Evolutionary conservation across 2,329 filamentous ascomycete species (phyloP).

Genomic region (Stachybotrys chartarum): DNA sequence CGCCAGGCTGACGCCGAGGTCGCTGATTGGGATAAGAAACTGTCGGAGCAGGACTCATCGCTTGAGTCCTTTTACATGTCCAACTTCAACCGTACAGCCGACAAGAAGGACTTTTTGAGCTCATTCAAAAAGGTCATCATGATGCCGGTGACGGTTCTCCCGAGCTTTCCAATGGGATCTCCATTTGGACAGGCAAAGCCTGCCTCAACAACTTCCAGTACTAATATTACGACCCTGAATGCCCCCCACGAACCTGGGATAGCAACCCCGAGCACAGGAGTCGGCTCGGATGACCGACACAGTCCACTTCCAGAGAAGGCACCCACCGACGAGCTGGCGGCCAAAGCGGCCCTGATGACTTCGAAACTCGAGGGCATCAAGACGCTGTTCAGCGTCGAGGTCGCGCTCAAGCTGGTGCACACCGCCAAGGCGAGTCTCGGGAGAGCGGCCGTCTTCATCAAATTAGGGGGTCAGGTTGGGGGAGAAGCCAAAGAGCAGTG

Average conservation of each 20-base stretch:
- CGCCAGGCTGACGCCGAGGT: constrained; percentile 71
- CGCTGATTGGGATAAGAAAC: constrained; percentile 79
- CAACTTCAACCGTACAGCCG: constrained; percentile 86
- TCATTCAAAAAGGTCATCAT: constrained; percentile 99
- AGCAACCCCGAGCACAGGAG: constrained; percentile 37
- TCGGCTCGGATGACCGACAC: constrained; percentile 28
- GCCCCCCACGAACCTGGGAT: constrained; percentile 38
- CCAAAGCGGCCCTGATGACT: constrained; percentile 97
- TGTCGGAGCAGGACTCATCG: constrained; percentile 83
- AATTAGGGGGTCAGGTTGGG: constrained; percentile 70
- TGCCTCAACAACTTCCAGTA: constrained; percentile 8
- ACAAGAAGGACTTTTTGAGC: constrained; percentile 91
- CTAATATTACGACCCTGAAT: constrained; percentile 17
- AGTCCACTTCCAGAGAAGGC: constrained; percentile 51
- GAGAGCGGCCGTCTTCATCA: constrained; percentile 74
- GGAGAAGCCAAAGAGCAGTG: constrained; percentile 84
- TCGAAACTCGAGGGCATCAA: constrained; percentile 90
- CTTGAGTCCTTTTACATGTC: constrained; percentile 95
- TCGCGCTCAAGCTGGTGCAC: constrained; percentile 85
- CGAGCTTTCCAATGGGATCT: constrained; percentile 55
- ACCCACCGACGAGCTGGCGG: constrained; percentile 84
- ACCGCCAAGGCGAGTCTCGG: constrained; percentile 82
- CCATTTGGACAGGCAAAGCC: constrained; percentile 45
- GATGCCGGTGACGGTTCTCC: constrained; percentile 92
- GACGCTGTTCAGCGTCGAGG: constrained; percentile 91